Percentiles rank a stretch among this genome's conserved stretches.
phyloP scores from a whole-genome alignment of 139 green algal species.

The Micractinium conductrix region DNA sequence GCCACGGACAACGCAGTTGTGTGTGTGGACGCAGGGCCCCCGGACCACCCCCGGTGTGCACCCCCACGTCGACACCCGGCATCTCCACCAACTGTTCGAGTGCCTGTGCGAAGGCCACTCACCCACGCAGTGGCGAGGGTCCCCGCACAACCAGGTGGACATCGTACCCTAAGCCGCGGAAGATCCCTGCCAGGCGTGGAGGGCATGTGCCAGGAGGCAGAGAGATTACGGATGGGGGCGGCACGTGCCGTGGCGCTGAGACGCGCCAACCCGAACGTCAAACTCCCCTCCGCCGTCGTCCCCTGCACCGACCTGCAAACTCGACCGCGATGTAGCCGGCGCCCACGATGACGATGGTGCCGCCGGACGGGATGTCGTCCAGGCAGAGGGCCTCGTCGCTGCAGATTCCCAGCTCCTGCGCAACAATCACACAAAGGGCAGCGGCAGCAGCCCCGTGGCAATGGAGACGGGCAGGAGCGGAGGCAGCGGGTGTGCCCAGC shows the following conservation, averaged over 20 bases:
- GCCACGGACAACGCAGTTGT: too few species aligned
- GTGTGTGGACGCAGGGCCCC: too few species aligned
- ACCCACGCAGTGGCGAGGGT: conserved; percentile 63
- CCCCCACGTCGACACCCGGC: too few species aligned
- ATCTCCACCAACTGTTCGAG: not conserved
- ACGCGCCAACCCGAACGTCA: too few species aligned
- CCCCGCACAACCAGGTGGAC: conserved; percentile 84
- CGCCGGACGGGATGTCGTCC: conserved; percentile 44
- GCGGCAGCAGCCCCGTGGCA: too few species aligned
- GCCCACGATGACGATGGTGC: conserved; percentile 87
- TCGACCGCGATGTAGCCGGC: conserved; percentile 92
- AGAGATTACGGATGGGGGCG: too few species aligned
- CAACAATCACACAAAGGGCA: not conserved
- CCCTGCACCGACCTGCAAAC: conserved; percentile 33
- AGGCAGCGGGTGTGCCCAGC: not conserved
- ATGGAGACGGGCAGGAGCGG: not conserved
- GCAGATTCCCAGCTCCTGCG: conserved; percentile 88
- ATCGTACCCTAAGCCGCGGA: conserved; percentile 84
- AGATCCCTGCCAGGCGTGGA: too few species aligned
- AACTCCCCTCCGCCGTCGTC: too few species aligned
- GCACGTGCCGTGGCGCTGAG: too few species aligned
- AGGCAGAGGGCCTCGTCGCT: conserved; percentile 94
- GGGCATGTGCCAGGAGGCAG: too few species aligned
- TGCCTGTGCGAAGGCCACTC: not conserved
- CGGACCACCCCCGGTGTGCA: too few species aligned